phyloP scores from a whole-genome alignment of 345 rosid genomes.

The Gossypium herbaceum region DNA sequence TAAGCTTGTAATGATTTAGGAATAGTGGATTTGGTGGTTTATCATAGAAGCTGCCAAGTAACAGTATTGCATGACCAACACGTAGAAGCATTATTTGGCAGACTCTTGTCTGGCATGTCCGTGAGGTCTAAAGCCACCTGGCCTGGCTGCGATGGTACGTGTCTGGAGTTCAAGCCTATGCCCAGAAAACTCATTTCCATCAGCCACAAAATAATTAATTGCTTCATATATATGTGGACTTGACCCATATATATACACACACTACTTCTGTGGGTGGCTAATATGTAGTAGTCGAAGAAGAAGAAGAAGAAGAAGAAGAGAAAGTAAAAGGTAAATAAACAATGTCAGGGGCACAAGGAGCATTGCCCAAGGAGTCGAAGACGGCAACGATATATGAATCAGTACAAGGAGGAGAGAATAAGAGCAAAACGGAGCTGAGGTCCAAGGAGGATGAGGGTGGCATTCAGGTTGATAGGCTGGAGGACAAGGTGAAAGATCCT shows the following conservation, averaged over 20 bases:
- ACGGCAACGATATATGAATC: conserved; percentile 43
- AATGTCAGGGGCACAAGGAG: conserved; percentile 68
- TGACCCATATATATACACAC: too few relatives aligned
- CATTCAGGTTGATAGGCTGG: conserved; percentile 34
- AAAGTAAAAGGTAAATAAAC: neutral
- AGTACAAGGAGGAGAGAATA: neutral
- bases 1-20: too few relatives aligned
- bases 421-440: conserved; percentile 17
- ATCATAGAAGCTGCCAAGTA: neutral
- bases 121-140: neutral
- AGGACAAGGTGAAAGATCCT: conserved; percentile 46
- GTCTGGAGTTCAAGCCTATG: neutral
- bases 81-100: neutral
- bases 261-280: neutral
- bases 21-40: neutral
- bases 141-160: neutral
- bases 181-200: neutral
- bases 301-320: neutral
- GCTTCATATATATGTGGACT: too few relatives aligned
- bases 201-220: too few relatives aligned
- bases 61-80: neutral
- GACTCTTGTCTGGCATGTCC: neutral
- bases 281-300: too few relatives aligned
- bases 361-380: conserved; percentile 46
- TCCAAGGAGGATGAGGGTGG: conserved; percentile 40